A percentile compares a stretch with the other conserved stretches of the same genome.
These are phyloP conservation scores for Ambrosiella beaveri DNA, from an alignment of 2,329 filamentous ascomycete genomes.

Conservation along the genomic window DNA sequence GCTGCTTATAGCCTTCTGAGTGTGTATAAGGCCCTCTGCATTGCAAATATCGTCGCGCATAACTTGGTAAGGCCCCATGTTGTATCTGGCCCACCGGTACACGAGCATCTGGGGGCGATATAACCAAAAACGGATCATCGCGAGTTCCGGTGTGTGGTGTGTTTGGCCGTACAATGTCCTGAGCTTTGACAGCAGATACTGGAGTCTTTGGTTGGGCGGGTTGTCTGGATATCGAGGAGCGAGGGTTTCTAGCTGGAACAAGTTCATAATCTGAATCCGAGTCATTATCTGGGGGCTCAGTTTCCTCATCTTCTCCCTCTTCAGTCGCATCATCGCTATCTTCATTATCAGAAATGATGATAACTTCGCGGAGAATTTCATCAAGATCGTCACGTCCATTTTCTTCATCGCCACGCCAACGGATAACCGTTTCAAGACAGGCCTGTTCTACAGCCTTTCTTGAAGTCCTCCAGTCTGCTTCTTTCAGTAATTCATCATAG, in stretches of 20 bases:
- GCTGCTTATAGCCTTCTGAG: not conserved
- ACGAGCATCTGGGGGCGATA: too few relatives aligned
- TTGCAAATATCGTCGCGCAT: too few relatives aligned
- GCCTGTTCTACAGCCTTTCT: slow-evolving; percentile 42
- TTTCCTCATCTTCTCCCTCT: slow-evolving; percentile 4
- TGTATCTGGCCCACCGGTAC: too few relatives aligned
- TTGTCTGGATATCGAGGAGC: too few relatives aligned
- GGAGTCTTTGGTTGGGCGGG: too few relatives aligned
- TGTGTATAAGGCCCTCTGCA: not conserved
- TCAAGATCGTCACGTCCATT: slow-evolving; percentile 50
- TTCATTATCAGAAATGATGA: slow-evolving; percentile 47
- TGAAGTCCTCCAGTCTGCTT: slow-evolving; percentile 41
- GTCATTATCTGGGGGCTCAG: not conserved
- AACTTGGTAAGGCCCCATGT: too few relatives aligned
- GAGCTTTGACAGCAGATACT: too few relatives aligned
- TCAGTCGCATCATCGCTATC: slow-evolving; percentile 24
- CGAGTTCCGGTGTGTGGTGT: too few relatives aligned
- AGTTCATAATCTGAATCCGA: not conserved
- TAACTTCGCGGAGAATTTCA: slow-evolving; percentile 48
- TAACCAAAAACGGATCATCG: too few relatives aligned
- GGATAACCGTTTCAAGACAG: slow-evolving; percentile 48
- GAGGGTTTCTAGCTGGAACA: too few relatives aligned
- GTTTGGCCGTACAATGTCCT: too few relatives aligned
- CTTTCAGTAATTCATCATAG: slow-evolving; percentile 43
- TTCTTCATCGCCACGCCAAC: slow-evolving; percentile 56